Base-by-base conservation (phyloP, 2,329 filamentous ascomycete genomes). In the Chalara sp. region DNA sequence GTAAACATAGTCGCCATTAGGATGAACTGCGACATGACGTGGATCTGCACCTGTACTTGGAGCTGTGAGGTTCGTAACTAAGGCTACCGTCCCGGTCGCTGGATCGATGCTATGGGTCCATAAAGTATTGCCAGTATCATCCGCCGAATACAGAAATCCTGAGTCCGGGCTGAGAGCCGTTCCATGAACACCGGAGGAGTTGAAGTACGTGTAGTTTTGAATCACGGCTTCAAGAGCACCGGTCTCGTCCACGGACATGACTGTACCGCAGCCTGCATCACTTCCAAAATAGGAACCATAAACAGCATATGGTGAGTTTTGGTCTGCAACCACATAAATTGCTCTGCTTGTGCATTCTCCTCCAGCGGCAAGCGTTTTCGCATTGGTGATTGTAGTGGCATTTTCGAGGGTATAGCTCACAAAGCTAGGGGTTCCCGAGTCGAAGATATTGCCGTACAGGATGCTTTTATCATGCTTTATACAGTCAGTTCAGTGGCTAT, bases 131-230 rank as follows among this genome's bases (percentile, higher is more conserved):
- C 69, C 72, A 30, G 63, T 63, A 55, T 73, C 68, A 55, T 76
- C 73, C 21, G 74, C 72, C 8, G 73, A 75, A 61, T 75, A 73
- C 12, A 77, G 60, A 55, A 71, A 72, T 42, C 66, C 65, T 50
- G 70, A 68, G 30, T 68, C 68, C 4, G 68, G 66, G 52, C 72
- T 71, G 51, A 76, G 71, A 21, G 73, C 72, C 60, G 72, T 70
- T 48, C 74, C 73, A 57, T 76, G 74, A 37, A 76, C 69, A 35
- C 69, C 72, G 1, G 73, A 74, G 48, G 69, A 67, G 33, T 64
- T 56, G 7, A 61, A 61, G 54, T 75, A 75, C 47, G 68, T 65
- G 62, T 72, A 75, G 57, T 72, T 69, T 54, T 75, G 72, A 5
- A 75, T 60, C 32, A 73, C 69, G 43, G 63, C 51, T 13, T 65